Evolutionary conservation across 805 yeast species (phyloP), one percentile per base, ranked within the genome.

Genomic region (Candida sphagnicola): DNA sequence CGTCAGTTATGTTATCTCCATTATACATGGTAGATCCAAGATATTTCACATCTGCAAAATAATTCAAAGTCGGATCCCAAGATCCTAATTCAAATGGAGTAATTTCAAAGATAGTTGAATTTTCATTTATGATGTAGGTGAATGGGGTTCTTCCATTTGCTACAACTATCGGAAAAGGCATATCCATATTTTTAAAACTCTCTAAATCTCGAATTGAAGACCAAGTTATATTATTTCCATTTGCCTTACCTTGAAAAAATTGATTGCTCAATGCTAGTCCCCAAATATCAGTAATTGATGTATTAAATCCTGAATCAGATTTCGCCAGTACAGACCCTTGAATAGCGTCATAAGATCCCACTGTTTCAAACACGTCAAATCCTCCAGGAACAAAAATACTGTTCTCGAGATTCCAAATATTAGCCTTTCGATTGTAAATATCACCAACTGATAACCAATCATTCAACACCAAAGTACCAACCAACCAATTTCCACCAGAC

Each of bases 31-130:
- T 59, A 1, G 95, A 72, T 8, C 96, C 96, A 34, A 85, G 57
- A 54, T 83, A 87, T 57, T 78, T 73, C 32, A 78, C 61, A 43
- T 83, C 81, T 10, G 80, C 69, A 59, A 89, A 88, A 2, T 82
- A 64, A 39, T 73, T 67, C 39, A 85, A 61, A 1, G 82, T 67
- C 11, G 87, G 84, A 54, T 89, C 96, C 95, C 95, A 88, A 4
- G 95, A 80, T 11, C 96, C 96, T 53, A 88, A 41, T 47, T 67
- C 73, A 45, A 37, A 66, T 4, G 73, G 67, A 35, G 53, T 62
- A 39, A 63, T 39, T 51, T 67, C 73, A 39, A 66, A 52, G 11
- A 67, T 57, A 1, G 72, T 63, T 17, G 72, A 64, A 47, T 65
- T 63, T 2, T 54, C 57, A 45, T 57, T 54, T 28, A 60, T 50